These are phyloP conservation scores for Antarctomyces pellizariae DNA, from an alignment of 495 filamentous ascomycete genomes.

Conservation along the genomic window DNA sequence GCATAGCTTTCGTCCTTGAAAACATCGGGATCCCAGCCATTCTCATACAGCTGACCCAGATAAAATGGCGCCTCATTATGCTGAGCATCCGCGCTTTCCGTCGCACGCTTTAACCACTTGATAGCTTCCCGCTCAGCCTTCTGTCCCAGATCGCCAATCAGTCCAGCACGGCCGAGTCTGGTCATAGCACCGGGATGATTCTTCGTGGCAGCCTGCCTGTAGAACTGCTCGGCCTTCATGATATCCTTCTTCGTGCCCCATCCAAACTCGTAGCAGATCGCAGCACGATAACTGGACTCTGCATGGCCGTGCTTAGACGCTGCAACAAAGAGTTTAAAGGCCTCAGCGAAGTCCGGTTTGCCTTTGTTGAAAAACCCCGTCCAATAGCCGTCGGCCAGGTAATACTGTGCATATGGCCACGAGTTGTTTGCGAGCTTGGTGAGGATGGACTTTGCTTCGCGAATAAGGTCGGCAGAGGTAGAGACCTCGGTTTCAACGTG, in stretches of 20 bases:
- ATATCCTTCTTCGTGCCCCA: constrained; percentile 84
- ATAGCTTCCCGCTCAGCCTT: constrained; percentile 78
- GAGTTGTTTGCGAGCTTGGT: constrained; percentile 65
- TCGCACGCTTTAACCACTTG: constrained; percentile 88
- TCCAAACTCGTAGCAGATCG: constrained; percentile 91
- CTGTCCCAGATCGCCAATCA: constrained; percentile 69
- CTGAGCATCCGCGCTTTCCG: constrained; percentile 69
- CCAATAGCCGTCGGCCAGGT: constrained; percentile 79
- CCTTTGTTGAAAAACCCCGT: constrained; percentile 89
- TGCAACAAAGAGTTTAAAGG: constrained; percentile 76
- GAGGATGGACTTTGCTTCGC: constrained; percentile 76
- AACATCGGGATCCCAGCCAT: constrained; percentile 74
- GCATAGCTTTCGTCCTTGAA: constrained; percentile 80
- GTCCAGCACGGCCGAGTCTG: constrained; percentile 70
- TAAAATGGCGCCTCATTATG: constrained; percentile 90
- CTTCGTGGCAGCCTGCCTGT: constrained; percentile 73
- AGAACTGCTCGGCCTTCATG: constrained; percentile 79
- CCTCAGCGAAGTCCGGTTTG: constrained; percentile 69
- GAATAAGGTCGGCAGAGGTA: constrained; percentile 38
- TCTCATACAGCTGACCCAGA: constrained; percentile 66
- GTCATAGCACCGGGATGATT: constrained; percentile 90
- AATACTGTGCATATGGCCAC: constrained; percentile 95
- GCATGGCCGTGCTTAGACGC: constrained; percentile 95
- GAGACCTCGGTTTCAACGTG: constrained; percentile 13
- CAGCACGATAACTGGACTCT: constrained; percentile 84